phyloP scores from a whole-genome alignment of 1,139 yeast species.

The Arxiozyma slooffiae region DNA sequence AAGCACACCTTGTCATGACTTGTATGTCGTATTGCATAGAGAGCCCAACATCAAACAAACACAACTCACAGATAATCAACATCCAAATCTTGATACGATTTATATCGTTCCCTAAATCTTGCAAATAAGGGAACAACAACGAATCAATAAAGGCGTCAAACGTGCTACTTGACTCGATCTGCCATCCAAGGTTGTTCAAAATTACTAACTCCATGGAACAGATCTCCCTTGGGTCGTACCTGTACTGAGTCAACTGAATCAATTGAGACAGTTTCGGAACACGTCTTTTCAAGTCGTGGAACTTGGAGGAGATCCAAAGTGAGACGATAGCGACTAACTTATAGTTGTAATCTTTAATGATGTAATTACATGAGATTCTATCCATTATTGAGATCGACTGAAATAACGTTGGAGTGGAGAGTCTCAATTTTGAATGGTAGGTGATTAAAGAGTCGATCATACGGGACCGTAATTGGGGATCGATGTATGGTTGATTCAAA shows the following conservation, averaged over 20 bases:
- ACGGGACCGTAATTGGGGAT: conserved; percentile 12
- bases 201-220: conserved; percentile 62
- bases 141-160: conserved; percentile 13
- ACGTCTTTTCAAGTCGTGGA: conserved; percentile 57
- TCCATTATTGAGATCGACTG: conserved; percentile 77
- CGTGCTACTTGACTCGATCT: conserved; percentile 9
- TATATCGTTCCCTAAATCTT: conserved; percentile 5
- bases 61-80: conserved; percentile 12
- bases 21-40: conserved; percentile 6
- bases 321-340: conserved; percentile 63
- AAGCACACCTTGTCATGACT: not conserved
- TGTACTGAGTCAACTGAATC: conserved; percentile 45
- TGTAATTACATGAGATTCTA: conserved; percentile 79
- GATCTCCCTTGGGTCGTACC: conserved; percentile 50
- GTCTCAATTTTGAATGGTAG: conserved; percentile 65
- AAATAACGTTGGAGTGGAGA: conserved; percentile 72
- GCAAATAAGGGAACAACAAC: conserved; percentile 5
- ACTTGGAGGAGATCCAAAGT: conserved; percentile 67
- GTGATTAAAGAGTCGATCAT: conserved; percentile 79
- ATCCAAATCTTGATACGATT: conserved; percentile 20
- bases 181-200: conserved; percentile 33
- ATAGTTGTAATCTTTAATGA: conserved; percentile 57
- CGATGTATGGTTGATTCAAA: conserved; percentile 21
- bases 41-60: conserved; percentile 8
- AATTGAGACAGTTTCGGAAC: conserved; percentile 48